Conservation (phyloP, 129 eudicot species). For the Sambucus nigra region DNA sequence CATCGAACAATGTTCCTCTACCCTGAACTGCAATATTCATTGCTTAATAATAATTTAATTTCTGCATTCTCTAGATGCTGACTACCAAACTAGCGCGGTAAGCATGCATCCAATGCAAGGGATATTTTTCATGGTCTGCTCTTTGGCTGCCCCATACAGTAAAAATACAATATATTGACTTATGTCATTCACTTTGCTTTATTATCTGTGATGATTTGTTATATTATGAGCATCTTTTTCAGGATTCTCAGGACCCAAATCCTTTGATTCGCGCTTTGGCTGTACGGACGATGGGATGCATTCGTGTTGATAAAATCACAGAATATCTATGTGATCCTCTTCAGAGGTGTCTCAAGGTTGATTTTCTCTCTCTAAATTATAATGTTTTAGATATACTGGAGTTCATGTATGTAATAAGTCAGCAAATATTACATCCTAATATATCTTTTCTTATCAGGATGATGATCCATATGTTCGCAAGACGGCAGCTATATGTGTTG, state of each 20-base stretch:
- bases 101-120: neutral
- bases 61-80: neutral
- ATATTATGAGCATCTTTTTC: conserved; percentile 15
- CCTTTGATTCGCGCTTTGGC: conserved; percentile 98
- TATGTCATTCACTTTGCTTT: neutral
- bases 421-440: neutral
- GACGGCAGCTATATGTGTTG: conserved; percentile 98
- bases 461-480: conserved; percentile 99
- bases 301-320: conserved; percentile 96
- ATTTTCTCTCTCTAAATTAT: neutral
- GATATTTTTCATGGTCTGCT: neutral
- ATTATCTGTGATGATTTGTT: neutral
- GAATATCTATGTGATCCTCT: conserved; percentile 98
- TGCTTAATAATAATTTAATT: too few relatives aligned
- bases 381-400: neutral
- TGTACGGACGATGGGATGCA: conserved; percentile 99
- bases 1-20: neutral
- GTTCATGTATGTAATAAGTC: neutral
- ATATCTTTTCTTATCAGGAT: conserved; percentile 44
- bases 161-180: neutral
- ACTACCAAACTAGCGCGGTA: neutral
- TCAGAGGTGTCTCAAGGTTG: conserved; percentile 96
- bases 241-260: conserved; percentile 99
- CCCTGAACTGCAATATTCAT: neutral
- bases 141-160: too few relatives aligned